Conservation (phyloP, 345 rosid genomes). For the Citrus hindsii region DNA sequence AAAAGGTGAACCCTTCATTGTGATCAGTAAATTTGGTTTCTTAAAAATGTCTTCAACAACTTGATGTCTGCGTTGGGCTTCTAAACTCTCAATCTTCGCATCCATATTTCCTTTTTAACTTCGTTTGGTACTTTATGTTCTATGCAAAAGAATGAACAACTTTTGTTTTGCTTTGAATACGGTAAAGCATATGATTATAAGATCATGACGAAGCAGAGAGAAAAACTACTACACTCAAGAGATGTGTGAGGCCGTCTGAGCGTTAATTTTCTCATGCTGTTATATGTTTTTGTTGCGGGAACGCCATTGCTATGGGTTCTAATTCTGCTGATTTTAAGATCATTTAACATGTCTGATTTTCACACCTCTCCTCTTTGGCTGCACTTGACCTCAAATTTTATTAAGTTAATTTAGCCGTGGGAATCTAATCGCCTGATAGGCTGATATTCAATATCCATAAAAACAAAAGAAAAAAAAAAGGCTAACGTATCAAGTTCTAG, state of each 20-base stretch:
- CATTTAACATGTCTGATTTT: neutral
- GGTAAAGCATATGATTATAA: too few relatives aligned
- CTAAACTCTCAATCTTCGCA: neutral
- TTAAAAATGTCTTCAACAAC: slow-evolving; percentile 4
- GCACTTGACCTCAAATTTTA: neutral
- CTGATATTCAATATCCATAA: neutral
- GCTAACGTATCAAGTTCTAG: neutral
- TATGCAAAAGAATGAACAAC: neutral
- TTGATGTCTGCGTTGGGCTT: neutral
- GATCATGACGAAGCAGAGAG: neutral
- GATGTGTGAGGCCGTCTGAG: neutral
- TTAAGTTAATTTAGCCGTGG: neutral
- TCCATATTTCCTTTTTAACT: neutral
- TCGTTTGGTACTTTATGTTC: neutral
- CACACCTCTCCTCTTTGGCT: too few relatives aligned
- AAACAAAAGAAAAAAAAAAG: too few relatives aligned
- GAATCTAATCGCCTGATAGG: neutral
- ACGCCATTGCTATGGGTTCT: too few relatives aligned
- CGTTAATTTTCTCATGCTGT: neutral
- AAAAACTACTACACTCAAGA: neutral
- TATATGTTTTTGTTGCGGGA: neutral
- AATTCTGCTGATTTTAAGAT: neutral
- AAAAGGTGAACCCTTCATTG: slow-evolving; percentile 9
- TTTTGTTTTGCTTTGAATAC: neutral
- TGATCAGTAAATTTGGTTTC: slow-evolving; percentile 8